phyloP scores from a whole-genome alignment of 2,329 filamentous ascomycete genomes.

The Tympanopsis confertula region DNA sequence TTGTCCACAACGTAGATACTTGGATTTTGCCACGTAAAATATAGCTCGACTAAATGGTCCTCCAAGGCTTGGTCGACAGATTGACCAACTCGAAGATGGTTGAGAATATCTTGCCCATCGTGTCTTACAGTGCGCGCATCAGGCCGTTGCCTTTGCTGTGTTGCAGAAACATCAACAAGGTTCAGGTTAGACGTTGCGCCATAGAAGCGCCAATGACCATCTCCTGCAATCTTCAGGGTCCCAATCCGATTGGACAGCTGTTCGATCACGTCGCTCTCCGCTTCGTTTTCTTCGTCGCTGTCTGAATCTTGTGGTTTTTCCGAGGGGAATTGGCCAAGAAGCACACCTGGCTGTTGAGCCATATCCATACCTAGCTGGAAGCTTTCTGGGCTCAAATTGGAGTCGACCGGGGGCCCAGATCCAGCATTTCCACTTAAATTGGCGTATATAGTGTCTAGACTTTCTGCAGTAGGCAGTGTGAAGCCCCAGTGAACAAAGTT shows the following conservation, averaged over 20 bases:
- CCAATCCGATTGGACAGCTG: constrained; percentile 29
- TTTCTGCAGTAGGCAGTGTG: not conserved
- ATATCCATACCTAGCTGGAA: not conserved
- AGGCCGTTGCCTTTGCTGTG: constrained; percentile 18
- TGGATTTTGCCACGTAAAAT: constrained; percentile 34
- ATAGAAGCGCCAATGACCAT: constrained; percentile 29
- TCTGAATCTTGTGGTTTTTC: not conserved
- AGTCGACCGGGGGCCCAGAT: not conserved
- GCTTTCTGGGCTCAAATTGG: not conserved
- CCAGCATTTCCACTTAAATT: not conserved
- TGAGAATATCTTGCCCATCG: constrained; percentile 6
- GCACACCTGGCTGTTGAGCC: not conserved
- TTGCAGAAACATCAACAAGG: constrained; percentile 22
- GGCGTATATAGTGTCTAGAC: not conserved
- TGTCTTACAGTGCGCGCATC: constrained; percentile 25
- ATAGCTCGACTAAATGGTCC: constrained; percentile 28
- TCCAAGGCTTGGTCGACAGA: constrained; percentile 24
- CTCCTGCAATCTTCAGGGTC: constrained; percentile 25
- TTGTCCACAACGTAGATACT: constrained; percentile 30
- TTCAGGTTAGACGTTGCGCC: constrained; percentile 30
- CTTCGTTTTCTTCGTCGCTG: constrained; percentile 7
- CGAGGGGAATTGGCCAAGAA: not conserved
- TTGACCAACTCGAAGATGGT: constrained; percentile 21
- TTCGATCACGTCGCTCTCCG: constrained; percentile 22
- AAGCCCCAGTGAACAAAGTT: not conserved